Conservation (phyloP, 1,284 basidiomycete species). For the Termitomyces sp. region DNA sequence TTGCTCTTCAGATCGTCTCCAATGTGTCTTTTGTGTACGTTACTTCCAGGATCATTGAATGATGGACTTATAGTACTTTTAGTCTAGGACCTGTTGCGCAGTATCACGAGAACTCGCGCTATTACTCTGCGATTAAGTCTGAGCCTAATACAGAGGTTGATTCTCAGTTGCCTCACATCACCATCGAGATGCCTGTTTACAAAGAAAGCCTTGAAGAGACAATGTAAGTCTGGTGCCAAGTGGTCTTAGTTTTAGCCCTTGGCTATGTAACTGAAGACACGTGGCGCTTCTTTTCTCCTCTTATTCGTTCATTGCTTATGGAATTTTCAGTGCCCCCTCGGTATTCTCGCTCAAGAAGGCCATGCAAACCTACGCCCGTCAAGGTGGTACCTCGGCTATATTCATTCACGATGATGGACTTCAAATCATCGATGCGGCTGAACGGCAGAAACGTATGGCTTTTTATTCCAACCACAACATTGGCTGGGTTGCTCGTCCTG, state of each 20-base stretch:
- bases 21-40: constrained; percentile 56
- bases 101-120: constrained; percentile 70
- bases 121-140: constrained; percentile 66
- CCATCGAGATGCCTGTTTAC: constrained; percentile 80
- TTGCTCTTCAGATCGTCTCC: constrained; percentile 61
- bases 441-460: constrained; percentile 59
- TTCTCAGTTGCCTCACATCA: constrained; percentile 69
- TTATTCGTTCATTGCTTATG: constrained; percentile 57
- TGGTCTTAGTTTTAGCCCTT: not conserved
- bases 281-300: constrained; percentile 46
- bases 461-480: constrained; percentile 85
- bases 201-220: constrained; percentile 68
- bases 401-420: constrained; percentile 80
- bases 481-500: constrained; percentile 76
- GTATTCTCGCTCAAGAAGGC: constrained; percentile 82
- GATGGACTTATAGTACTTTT: constrained; percentile 9
- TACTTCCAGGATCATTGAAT: constrained; percentile 3
- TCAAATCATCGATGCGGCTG: constrained; percentile 56
- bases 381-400: constrained; percentile 76
- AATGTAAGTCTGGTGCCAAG: constrained; percentile 41
- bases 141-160: constrained; percentile 59
- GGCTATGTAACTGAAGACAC: not conserved
- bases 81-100: constrained; percentile 74
- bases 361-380: constrained; percentile 83
- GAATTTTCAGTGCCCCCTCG: constrained; percentile 61